Conservation (phyloP, 2,329 filamentous ascomycete species). For the Trichophaea hybrida region DNA sequence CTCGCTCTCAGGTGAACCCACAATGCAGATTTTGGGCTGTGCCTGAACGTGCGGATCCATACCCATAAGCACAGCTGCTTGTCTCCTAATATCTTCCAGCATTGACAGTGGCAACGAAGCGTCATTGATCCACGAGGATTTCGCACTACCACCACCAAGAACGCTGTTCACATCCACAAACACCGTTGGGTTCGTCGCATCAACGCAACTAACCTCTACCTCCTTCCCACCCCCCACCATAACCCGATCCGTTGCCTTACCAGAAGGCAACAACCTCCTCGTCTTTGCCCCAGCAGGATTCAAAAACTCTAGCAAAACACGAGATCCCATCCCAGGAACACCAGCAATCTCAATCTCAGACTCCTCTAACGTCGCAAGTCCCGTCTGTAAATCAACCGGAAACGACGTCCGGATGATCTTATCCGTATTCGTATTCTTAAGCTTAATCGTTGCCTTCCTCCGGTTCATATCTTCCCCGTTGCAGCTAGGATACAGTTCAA, state of each 20-base stretch:
- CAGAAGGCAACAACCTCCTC: constrained; percentile 46
- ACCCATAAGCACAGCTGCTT: constrained; percentile 48
- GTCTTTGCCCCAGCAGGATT: constrained; percentile 51
- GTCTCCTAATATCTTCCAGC: constrained; percentile 43
- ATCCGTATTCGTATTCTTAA: constrained; percentile 57
- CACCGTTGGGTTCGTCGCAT: constrained; percentile 33
- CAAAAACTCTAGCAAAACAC: constrained; percentile 46
- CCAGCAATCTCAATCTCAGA: constrained; percentile 47
- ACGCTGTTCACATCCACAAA: constrained; percentile 34
- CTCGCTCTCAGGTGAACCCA: constrained; percentile 32
- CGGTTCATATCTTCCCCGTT: constrained; percentile 19
- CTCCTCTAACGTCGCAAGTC: constrained; percentile 36
- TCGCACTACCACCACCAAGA: no score
- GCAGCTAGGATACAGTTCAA: constrained; percentile 1
- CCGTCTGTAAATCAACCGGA: constrained; percentile 36
- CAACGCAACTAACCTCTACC: constrained; percentile 28
- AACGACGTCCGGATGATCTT: constrained; percentile 50
- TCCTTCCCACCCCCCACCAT: constrained; percentile 35
- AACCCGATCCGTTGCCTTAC: constrained; percentile 40
- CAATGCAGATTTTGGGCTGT: constrained; percentile 47
- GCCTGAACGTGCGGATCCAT: constrained; percentile 35
- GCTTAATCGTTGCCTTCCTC: constrained; percentile 39
- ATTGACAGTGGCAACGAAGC: background rate
- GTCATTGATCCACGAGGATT: background rate
- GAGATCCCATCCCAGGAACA: constrained; percentile 43